phyloP scores from a whole-genome alignment of 148 eudicot species.

The Heliamphora exappendiculata region DNA sequence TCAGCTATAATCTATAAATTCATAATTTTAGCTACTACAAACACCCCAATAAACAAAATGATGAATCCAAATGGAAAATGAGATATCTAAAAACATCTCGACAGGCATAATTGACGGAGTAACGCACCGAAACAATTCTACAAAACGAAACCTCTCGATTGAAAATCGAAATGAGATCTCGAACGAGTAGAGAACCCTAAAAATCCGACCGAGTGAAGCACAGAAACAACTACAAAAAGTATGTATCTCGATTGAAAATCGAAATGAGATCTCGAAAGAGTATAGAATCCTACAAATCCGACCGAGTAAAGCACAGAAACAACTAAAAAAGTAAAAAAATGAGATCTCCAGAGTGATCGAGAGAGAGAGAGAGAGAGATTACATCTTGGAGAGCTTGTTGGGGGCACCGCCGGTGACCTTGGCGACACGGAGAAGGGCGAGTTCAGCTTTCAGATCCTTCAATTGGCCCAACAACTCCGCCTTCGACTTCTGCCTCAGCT shows the following conservation, averaged over 20 bases:
- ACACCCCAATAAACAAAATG: too few relatives aligned
- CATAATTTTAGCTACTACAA: too few relatives aligned
- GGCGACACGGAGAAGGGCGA: constrained; percentile 71
- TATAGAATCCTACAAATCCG: too few relatives aligned
- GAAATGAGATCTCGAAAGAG: not conserved
- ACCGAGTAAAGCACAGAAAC: not conserved
- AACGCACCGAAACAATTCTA: not conserved
- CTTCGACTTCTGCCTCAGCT: constrained; percentile 60
- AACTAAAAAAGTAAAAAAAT: not conserved
- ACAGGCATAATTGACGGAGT: not conserved
- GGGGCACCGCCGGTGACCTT: constrained; percentile 88
- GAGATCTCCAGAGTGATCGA: not conserved
- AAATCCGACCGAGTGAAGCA: not conserved
- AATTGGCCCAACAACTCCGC: constrained; percentile 44
- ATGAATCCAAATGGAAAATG: not conserved
- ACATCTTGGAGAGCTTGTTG: constrained; percentile 85
- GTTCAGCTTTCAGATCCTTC: constrained; percentile 68
- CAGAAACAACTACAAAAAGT: not conserved
- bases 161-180: not conserved
- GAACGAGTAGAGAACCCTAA: too few relatives aligned
- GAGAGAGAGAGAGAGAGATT: constrained; percentile 6
- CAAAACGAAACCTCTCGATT: not conserved
- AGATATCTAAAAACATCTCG: too few relatives aligned
- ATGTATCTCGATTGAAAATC: not conserved
- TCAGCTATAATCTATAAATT: too few relatives aligned